Evolutionary conservation across 805 yeast species (phyloP), one percentile per base, ranked within the genome.

Genomic region (Starmera quercuum): DNA sequence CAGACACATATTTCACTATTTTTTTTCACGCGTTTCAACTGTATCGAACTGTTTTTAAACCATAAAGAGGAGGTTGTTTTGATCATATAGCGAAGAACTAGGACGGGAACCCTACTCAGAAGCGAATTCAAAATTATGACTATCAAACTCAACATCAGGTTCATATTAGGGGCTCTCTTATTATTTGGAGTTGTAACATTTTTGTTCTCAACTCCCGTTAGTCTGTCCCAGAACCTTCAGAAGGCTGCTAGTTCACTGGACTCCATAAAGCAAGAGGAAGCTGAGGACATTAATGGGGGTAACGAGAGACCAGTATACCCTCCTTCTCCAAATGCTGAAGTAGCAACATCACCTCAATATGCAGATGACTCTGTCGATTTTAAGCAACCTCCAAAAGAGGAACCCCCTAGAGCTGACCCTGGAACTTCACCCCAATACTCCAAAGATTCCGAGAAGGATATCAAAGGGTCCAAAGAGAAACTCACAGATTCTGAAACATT

Each of bases 171-270:
- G 10, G 70, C 77, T 2, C 44, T 75, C 28, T 71, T 71, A 17
- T 54, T 75, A 20, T 54, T 78, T 32, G 63, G 67, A 45, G 53
- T 78, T 34, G 60, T 75, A 16, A 56, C 69, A 25, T 64, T 76
- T 44, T 59, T 78, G 33, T 64, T 68, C 33, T 53, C 71, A 4
- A 63, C 77, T 2, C 64, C 68, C 29, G 45, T 54, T 32, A 50
- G 63, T 20, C 53, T 65, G 31, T 49, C 56, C 9, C 41, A 47
- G 28, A 49, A 63, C 5, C 37, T 63, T 12, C 63, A 56, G 37
- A 54, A 52, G 36, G 48, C 47, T 29, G 46, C 45, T 33, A 32
- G 47, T 20, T 23, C 44, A 7, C 23, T 41, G 5, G 40, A 39
- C 17, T 38, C 35, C 32, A 14, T 17, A 30, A 20, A 15, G n/a